Evolutionary conservation across 768 basidiomycete species (phyloP).

Genomic region (Rhizopogon vulgaris): DNA sequence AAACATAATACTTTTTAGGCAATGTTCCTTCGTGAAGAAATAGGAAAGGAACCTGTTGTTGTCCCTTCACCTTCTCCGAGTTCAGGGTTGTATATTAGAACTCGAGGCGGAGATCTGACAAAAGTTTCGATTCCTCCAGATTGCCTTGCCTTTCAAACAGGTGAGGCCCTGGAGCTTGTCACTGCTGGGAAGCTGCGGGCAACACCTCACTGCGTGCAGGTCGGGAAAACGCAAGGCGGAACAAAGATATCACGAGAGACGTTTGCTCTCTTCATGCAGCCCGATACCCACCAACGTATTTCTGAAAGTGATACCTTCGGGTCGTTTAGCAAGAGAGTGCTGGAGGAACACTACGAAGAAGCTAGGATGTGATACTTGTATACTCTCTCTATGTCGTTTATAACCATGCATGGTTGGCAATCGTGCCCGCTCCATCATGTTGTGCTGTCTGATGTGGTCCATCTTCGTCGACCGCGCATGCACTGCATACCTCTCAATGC

Average conservation of each 20-base stretch:
- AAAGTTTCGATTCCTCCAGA: slow-evolving; percentile 84
- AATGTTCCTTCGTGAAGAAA: slow-evolving; percentile 65
- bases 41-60: slow-evolving; percentile 33
- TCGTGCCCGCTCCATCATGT: too few species aligned
- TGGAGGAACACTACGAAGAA: slow-evolving; percentile 44
- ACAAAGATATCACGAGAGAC: slow-evolving; percentile 75
- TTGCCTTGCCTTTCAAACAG: slow-evolving; percentile 93
- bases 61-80: slow-evolving; percentile 65
- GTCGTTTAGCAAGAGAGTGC: slow-evolving; percentile 79
- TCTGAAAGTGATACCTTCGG: slow-evolving; percentile 76
- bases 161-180: slow-evolving; percentile 89
- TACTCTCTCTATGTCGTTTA: not conserved
- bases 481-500: too few species aligned
- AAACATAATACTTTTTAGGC: slow-evolving; percentile 41
- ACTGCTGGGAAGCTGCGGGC: slow-evolving; percentile 78
- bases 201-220: slow-evolving; percentile 91
- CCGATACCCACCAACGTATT: slow-evolving; percentile 73
- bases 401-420: too few species aligned
- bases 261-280: slow-evolving; percentile 86
- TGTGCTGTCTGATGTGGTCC: too few species aligned
- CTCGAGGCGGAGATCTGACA: slow-evolving; percentile 68
- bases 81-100: slow-evolving; percentile 90
- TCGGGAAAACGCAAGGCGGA: slow-evolving; percentile 40
- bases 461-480: too few species aligned
- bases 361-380: slow-evolving; percentile 19